Evolutionary conservation across 148 eudicot species (phyloP), one percentile per base, ranked within the genome.

Genomic region (Rhododendron vialii): DNA sequence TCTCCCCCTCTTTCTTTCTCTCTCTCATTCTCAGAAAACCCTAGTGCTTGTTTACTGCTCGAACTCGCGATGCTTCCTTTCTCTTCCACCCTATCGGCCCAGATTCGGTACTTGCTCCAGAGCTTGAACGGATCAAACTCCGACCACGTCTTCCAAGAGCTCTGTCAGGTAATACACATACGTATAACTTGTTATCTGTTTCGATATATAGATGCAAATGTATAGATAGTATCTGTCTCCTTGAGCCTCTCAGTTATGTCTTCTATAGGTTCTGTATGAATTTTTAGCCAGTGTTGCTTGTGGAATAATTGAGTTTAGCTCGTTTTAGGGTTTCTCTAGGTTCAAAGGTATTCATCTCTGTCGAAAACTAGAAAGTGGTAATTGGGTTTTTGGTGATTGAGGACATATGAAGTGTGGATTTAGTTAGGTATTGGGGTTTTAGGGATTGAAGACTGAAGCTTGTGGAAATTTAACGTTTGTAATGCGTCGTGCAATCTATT

Each of bases 111-210:
- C 65, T 91, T 93, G 83, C 85, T 95, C 12, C 93, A 89, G 55
- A 86, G 90, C 87, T 84, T 92, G 88, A 90, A 91, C 65, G 97
- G 89, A 85, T 93, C 97, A 84, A 92, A 95, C 91, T 93, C 95
- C 73, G 93, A 95, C 69, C 85, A 91, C 7, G 93, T 93, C 69
- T 89, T 92, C 24, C 91, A 89, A 28, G 95, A 94, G 84, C 95
- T 95, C 71, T 88, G 83, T 55, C 86, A 94, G 95, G 98, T 93
- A 43, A 15, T 15, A 17, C 48, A 22, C 65, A 20, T 20, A 7
- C 9, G 65, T 22, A 59, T 59, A 59, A 45, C 33, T 35, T 38
- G 41, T 38, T 33, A 75, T 75, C 79, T 8, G 38, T 69, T 28
- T 28, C 14, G 75, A 69, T 3, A 38, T 18, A 36, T 35, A 17